phyloP scores from a whole-genome alignment of 106 monocot genomes.

The Dendrobium huoshanense region DNA sequence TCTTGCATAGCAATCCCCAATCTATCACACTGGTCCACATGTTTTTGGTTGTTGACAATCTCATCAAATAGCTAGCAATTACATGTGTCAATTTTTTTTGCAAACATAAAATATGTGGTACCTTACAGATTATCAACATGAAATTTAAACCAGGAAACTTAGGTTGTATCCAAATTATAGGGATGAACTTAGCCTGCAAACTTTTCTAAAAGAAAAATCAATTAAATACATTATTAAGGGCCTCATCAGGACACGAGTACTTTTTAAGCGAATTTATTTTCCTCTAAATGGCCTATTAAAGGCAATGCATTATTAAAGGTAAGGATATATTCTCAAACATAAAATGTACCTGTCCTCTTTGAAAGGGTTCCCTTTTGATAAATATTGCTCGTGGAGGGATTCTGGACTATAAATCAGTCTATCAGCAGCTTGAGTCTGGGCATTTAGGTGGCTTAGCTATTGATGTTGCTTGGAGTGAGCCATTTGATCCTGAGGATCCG shows the following conservation, averaged over 20 bases:
- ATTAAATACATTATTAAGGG: neutral
- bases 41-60: neutral
- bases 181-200: neutral
- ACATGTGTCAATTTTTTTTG: neutral
- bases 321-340: neutral
- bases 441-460: constrained; percentile 84
- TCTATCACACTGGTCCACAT: neutral
- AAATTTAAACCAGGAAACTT: neutral
- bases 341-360: constrained; percentile 4
- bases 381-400: constrained; percentile 85
- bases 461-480: constrained; percentile 95
- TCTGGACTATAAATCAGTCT: constrained; percentile 67
- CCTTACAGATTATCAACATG: neutral
- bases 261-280: neutral
- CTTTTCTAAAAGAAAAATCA: neutral
- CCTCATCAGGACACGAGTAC: neutral
- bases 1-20: neutral
- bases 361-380: constrained; percentile 68
- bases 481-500: constrained; percentile 85
- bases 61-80: neutral
- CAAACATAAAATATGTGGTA: neutral
- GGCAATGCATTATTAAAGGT: neutral
- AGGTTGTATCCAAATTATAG: neutral
- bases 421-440: constrained; percentile 56
- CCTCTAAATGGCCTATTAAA: neutral